Percentiles rank a stretch among this genome's conserved stretches.
Conservation (phyloP, 768 basidiomycete genomes). For the Lentinula lateritia region DNA sequence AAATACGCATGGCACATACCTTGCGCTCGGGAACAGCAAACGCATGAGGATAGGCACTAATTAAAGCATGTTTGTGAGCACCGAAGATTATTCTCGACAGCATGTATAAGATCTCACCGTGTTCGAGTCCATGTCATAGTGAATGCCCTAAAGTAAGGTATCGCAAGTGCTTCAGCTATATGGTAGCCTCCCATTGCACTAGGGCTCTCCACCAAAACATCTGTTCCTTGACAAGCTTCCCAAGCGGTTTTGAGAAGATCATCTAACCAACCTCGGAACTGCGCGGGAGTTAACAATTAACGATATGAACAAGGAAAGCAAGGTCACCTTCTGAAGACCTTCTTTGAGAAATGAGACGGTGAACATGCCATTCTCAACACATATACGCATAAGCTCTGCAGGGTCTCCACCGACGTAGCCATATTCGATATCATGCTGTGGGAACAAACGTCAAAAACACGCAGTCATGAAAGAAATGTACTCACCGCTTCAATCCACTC, state of each 20-base stretch:
- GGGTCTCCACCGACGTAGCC: constrained; percentile 95
- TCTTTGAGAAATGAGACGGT: constrained; percentile 95
- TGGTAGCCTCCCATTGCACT: constrained; percentile 97
- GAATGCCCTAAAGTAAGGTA: constrained; percentile 94
- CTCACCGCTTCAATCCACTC: constrained; percentile 93
- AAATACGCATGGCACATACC: constrained; percentile 30
- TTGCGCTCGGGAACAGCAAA: constrained; percentile 97
- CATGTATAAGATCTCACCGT: constrained; percentile 34
- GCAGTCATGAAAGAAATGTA: constrained; percentile 10
- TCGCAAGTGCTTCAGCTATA: constrained; percentile 89
- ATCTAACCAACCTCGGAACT: constrained; percentile 98
- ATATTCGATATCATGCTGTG: constrained; percentile 92
- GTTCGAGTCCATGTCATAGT: constrained; percentile 99
- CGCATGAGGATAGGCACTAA: constrained; percentile 91
- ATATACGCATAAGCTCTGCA: constrained; percentile 95
- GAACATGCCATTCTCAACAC: constrained; percentile 97
- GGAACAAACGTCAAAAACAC: not conserved
- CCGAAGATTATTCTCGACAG: not conserved
- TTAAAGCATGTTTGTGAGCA: constrained; percentile 6
- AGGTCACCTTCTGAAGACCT: constrained; percentile 68
- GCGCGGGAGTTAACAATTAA: constrained; percentile 9
- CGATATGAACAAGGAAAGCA: not conserved
- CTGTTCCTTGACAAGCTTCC: constrained; percentile 93
- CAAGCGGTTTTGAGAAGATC: constrained; percentile 93
- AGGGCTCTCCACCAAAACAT: constrained; percentile 91